Evolutionary conservation across 768 basidiomycete species (phyloP), one percentile per base, ranked within the genome.

Genomic region (Hemileccinum impolitum): DNA sequence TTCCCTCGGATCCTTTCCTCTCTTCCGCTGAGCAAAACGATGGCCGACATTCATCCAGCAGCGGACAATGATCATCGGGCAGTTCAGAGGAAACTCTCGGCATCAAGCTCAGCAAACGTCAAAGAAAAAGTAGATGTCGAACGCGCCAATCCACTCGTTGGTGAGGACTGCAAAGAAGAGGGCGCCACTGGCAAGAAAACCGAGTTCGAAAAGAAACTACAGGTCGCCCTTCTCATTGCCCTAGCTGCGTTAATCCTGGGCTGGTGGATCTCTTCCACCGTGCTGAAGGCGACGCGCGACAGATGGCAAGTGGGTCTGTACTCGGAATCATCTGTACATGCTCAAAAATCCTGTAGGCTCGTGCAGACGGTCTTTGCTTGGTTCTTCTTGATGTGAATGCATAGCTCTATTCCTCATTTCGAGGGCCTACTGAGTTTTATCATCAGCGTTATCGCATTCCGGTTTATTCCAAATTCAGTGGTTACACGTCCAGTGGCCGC

Each of bases 191-290:
- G n/a, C n/a, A 38, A 23, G 34, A 38, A 41, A 35, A 47, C 37
- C 10, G 32, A 36, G 6, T 44, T 50, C n/a, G 35, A 58, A 31
- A 57, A 49, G 50, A 67, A 48, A 48, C 56, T 67, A 46, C 71
- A 76, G 12, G 72, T 75, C n/a, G 69, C 70, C 56, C 62, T 82
- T 40, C 70, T 90, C 31, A 66, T 65, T 40, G 79, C 57, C 14
- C 53, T 84, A 1, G 85, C 83, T 10, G 58, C 73, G 12, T 62
- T 84, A 43, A 88, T 93, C 55, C 71, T 91, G 37, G 90, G 79
- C 36, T 93, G 90, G 90, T 93, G 90, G 90, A 82, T 93, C 31
- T 85, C 84, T 51, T 70, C 90, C 9, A 90, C 80, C 0, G 64
- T 90, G 12, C 68, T 92, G 42, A 57, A 72, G 46, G 81, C 75